Base-by-base conservation (phyloP, 768 basidiomycete genomes). In the Boletus reticulatus region DNA sequence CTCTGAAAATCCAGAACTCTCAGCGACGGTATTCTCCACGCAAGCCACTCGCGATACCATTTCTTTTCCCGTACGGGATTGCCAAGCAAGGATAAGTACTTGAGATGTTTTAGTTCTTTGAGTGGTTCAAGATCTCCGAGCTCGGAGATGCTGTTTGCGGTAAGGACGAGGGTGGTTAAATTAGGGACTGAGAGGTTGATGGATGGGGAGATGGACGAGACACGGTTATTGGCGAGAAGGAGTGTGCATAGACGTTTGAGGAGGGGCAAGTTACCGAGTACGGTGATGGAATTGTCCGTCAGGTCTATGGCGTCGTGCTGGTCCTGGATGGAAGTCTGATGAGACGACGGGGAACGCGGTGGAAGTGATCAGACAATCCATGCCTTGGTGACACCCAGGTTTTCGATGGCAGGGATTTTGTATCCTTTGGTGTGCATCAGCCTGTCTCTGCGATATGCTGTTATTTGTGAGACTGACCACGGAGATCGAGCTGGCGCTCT, bases 21-120 rank as follows among this genome's bases (percentile, higher is more conserved):
- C 69, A 96, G 81, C 69, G 82, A 81, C 72, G 88, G 85, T 79
- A 93, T 79, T 77, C 87, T 84, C 84, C 85, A 93, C 64, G 90
- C 85, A 79, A 94, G 84, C 93, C 93, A 96, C 78, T 93, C 91
- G 78, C 92, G 89, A 78, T 95, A 96, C 85, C 89, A 92, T 83
- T 93, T 92, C 80, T 89, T 90, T 77, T 94, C 89, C 69, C 80
- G 76, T 32, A 94, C 90, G 52, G 94, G 92, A 63, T 91, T 91
- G 22, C 91, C 92, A 60, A 91, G 63, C 61, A 95, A 74, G 37
- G 84, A 84, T 48, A 96, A 71, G 67, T 86, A 92, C 69, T 85
- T 83, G 62, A 96, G 83, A 37, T 80, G 77, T 68, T 78, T 84
- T 52, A 92, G 72, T 64, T 91, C 88, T 69, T 84, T 89, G 49